phyloP scores from a whole-genome alignment of 1,284 basidiomycete genomes.

The Marasmius oreades region DNA sequence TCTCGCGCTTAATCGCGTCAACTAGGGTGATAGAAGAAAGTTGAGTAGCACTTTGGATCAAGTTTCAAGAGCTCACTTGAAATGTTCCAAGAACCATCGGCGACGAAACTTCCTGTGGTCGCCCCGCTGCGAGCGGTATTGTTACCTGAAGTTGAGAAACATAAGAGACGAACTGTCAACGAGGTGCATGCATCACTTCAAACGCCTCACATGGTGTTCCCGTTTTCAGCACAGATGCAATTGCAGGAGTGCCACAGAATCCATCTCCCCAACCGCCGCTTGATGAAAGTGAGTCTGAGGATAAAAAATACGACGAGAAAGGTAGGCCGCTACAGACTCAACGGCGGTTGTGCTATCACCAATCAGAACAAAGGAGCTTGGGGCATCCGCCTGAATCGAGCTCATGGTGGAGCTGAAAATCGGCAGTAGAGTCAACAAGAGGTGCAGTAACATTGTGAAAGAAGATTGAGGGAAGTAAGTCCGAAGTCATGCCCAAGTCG shows the following conservation, averaged over 20 bases:
- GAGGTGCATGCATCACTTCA: too few species aligned
- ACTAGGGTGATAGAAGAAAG: conserved; percentile 1
- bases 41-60: background rate
- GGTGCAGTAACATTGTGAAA: background rate
- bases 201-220: conserved; percentile 36
- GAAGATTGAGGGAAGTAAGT: too few species aligned
- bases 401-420: background rate
- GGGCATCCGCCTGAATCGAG: background rate
- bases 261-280: conserved; percentile 41
- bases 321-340: conserved; percentile 21
- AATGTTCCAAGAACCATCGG: conserved; percentile 32
- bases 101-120: conserved; percentile 39
- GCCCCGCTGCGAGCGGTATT: conserved; percentile 36
- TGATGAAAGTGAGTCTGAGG: conserved; percentile 27
- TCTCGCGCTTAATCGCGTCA: conserved; percentile 28
- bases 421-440: background rate
- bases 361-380: conserved; percentile 24
- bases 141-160: conserved; percentile 11
- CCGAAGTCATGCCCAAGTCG: too few species aligned
- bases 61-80: conserved; percentile 19
- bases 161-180: conserved; percentile 5
- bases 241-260: conserved; percentile 35
- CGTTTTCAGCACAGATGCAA: conserved; percentile 31
- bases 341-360: conserved; percentile 40
- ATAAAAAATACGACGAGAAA: background rate